A percentile compares a stretch with the other conserved stretches of the same genome.
phyloP scores from a whole-genome alignment of 2,329 filamentous ascomycete species.

The Penicillium olsonii region DNA sequence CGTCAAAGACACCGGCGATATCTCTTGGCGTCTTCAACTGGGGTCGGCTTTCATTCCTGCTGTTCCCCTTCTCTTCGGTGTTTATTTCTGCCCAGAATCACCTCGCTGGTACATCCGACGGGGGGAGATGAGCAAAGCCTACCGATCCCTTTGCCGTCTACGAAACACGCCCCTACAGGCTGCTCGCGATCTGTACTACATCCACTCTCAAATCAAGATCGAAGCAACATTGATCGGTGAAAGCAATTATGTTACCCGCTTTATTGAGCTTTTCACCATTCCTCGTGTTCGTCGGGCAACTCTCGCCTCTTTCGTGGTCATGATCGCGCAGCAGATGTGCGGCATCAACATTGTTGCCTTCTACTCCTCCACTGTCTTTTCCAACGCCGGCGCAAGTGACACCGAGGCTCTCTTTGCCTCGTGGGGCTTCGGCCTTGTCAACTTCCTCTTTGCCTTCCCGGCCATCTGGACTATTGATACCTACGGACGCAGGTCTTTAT shows the following conservation, averaged over 20 bases:
- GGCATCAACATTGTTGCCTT: conserved; percentile 75
- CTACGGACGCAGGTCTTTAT: conserved; percentile 62
- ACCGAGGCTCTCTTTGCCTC: conserved; percentile 63
- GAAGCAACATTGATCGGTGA: conserved; percentile 46
- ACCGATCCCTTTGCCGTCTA: conserved; percentile 58
- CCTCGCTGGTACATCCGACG: conserved; percentile 71
- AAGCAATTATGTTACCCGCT: conserved; percentile 62
- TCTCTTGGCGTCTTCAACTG: conserved; percentile 65
- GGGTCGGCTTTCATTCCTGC: conserved; percentile 67
- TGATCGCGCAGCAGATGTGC: conserved; percentile 76
- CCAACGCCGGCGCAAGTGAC: conserved; percentile 56
- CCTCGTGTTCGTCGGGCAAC: conserved; percentile 61
- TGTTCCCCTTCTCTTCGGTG: conserved; percentile 58
- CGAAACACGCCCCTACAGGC: conserved; percentile 62
- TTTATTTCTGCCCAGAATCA: conserved; percentile 66
- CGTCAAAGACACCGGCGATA: conserved; percentile 59
- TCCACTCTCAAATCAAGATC: conserved; percentile 54
- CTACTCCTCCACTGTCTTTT: conserved; percentile 64
- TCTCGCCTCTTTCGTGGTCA: conserved; percentile 74
- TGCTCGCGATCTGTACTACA: conserved; percentile 64
- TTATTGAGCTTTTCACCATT: conserved; percentile 55
- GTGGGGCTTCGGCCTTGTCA: conserved; percentile 66
- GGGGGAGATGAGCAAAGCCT: conserved; percentile 62
- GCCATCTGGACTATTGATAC: conserved; percentile 69
- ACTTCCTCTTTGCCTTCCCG: conserved; percentile 67